Evolutionary conservation across 1,284 basidiomycete species (phyloP).

Genomic region (Pseudozyma thailandica): DNA sequence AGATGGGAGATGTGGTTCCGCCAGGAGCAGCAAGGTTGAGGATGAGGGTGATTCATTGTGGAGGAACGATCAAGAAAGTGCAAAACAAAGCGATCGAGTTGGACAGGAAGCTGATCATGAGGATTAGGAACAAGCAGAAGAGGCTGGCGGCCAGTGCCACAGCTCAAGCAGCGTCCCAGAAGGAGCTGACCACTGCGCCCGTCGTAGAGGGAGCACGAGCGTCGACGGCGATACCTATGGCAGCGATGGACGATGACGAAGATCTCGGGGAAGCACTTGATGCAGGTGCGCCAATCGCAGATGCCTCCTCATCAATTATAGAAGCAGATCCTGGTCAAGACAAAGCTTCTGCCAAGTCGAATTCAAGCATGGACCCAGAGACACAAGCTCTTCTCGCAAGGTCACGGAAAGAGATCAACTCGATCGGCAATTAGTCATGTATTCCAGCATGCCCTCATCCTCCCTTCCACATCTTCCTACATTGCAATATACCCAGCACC

Average conservation of each 20-base stretch:
- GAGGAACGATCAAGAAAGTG: slow-evolving; percentile 56
- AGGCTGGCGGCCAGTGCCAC: slow-evolving; percentile 1
- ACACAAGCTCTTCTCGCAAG: slow-evolving; percentile 32
- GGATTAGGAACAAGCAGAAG: slow-evolving; percentile 24
- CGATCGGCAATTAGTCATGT: slow-evolving; percentile 13
- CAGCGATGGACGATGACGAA: slow-evolving; percentile 23
- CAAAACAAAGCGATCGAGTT: slow-evolving; percentile 52
- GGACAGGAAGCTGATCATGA: slow-evolving; percentile 38
- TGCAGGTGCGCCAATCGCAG: not conserved
- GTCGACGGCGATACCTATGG: not conserved
- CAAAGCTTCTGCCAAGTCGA: not conserved
- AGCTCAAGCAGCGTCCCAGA: not conserved
- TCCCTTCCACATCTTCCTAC: not conserved
- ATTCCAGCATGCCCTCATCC: not conserved
- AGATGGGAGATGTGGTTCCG: slow-evolving; percentile 2
- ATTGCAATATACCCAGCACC: slow-evolving; percentile 20
- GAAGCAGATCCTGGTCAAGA: no score
- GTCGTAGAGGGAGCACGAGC: not conserved
- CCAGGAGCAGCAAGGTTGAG: slow-evolving; percentile 9
- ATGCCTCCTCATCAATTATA: not conserved
- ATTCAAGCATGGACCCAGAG: slow-evolving; percentile 18
- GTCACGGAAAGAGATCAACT: slow-evolving; percentile 32
- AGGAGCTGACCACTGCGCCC: not conserved
- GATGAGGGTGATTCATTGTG: slow-evolving; percentile 43
- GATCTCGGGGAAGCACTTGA: slow-evolving; percentile 41